Base-by-base conservation (phyloP, 306 rosid species). In the Leucaena leucocephala region DNA sequence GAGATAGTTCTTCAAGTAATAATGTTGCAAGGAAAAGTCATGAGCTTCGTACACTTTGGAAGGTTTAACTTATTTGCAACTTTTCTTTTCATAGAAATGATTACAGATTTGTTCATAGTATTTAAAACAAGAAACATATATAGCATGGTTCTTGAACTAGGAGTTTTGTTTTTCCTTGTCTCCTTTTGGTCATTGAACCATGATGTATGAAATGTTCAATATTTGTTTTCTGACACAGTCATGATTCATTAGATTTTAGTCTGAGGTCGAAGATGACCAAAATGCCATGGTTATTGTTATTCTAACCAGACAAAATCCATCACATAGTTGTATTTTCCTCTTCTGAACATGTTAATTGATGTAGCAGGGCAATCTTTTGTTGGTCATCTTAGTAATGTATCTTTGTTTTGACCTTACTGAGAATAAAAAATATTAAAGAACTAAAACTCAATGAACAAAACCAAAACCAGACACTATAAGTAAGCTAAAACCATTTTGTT, bases 1-100 rank as follows among this genome's bases (percentile, higher is more conserved):
- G 66, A 40, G 85, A 80, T 65, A 63, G 16, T 33, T 85, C 84
- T 55, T 39, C 57, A 54, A 62, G 59, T 69, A 71, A 8, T 16
- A 11, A 17, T n/a, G 38, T 45, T 62, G 76, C 83, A 19, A 15
- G 0, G 73, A 73, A 78, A 71, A 86, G 65, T 69, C 79, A 61
- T 63, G 81, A 83, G 13, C 39, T 33, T 73, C 75, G 64, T 15
- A 38, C 81, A 4, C 74, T 80, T 1, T 86, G 83, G 87, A 86
- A 86, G 89, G 89, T 80, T 86, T 86, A 82, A 76, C 63, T 72
- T 13, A 11, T 63, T 11, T 64, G 9, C 57, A 42, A 33, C 33
- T 61, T 70, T 68, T 68, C 70, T 46, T 36, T 22, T 17, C 10
- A 21, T 54, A 42, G 27, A 39, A 64, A 40, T 59, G 5, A 43